phyloP scores from a whole-genome alignment of 208 protist genomes.

The Leishmania gerbilli region DNA sequence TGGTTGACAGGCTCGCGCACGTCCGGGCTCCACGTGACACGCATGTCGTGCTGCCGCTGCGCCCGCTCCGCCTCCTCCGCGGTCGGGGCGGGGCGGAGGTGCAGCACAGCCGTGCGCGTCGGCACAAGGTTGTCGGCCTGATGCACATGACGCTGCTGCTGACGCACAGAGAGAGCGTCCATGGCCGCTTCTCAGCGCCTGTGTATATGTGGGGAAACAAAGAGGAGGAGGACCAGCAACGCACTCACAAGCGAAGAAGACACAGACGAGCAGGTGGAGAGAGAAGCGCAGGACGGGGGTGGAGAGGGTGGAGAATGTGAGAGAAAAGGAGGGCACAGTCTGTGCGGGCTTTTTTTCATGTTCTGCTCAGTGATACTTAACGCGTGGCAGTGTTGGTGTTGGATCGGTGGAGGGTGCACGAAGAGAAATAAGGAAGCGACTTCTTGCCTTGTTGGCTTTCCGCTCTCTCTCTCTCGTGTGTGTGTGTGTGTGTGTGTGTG shows the following conservation, averaged over 20 bases:
- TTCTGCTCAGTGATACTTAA: too few relatives aligned
- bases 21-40: slow-evolving; percentile 62
- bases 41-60: slow-evolving; percentile 22
- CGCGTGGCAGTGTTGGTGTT: too few relatives aligned
- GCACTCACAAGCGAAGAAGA: neutral
- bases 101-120: slow-evolving; percentile 33
- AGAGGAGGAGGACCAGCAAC: too few relatives aligned
- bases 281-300: neutral
- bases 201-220: neutral
- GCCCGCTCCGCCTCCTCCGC: slow-evolving; percentile 21
- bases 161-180: slow-evolving; percentile 19
- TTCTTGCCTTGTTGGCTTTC: neutral
- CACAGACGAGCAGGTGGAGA: neutral
- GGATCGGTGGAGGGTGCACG: too few relatives aligned
- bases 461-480: too few relatives aligned
- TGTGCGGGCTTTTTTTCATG: too few relatives aligned
- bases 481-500: too few relatives aligned
- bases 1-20: slow-evolving; percentile 67
- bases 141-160: slow-evolving; percentile 1
- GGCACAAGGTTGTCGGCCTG: slow-evolving; percentile 15
- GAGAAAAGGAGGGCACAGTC: too few relatives aligned
- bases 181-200: neutral
- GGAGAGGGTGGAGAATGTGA: neutral
- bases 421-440: neutral
- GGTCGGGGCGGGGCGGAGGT: slow-evolving; percentile 27